phyloP scores from a whole-genome alignment of 2,329 filamentous ascomycete genomes.

The Aspergillus intermedius region DNA sequence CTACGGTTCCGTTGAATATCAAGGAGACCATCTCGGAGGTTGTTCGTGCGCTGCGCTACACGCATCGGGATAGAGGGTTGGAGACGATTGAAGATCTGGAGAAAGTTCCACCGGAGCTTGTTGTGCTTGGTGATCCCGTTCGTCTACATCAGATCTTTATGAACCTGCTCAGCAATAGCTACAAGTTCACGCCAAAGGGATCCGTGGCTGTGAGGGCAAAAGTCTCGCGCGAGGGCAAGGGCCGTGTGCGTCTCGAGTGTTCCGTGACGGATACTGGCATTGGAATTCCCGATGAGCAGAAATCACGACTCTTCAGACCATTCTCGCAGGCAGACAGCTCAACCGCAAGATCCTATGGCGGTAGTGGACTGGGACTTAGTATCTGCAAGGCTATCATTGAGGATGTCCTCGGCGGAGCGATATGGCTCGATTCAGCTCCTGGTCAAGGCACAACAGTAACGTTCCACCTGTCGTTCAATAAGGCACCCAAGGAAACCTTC shows the following conservation, averaged over 20 bases:
- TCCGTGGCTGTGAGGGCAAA: conserved; percentile 76
- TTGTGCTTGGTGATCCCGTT: conserved; percentile 81
- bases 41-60: conserved; percentile 57
- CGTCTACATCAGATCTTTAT: conserved; percentile 69
- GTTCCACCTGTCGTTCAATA: conserved; percentile 81
- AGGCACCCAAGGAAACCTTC: conserved; percentile 57
- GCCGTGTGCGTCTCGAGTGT: conserved; percentile 69
- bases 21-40: conserved; percentile 61
- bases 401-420: conserved; percentile 81
- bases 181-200: conserved; percentile 87
- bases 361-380: conserved; percentile 81
- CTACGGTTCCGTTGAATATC: conserved; percentile 74
- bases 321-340: conserved; percentile 91
- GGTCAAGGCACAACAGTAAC: conserved; percentile 57
- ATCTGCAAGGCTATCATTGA: conserved; percentile 94
- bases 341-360: conserved; percentile 84
- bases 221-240: conserved; percentile 63
- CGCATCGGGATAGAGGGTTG: conserved; percentile 55
- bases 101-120: conserved; percentile 47
- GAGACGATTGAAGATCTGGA: conserved; percentile 61
- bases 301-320: conserved; percentile 80
- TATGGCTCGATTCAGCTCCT: conserved; percentile 71
- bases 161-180: conserved; percentile 85
- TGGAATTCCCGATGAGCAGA: conserved; percentile 69
- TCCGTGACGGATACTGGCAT: conserved; percentile 88